Evolutionary conservation across 31 red algal species (phyloP), one percentile per base, ranked within the genome.

Genomic region (Endocladia muricata): DNA sequence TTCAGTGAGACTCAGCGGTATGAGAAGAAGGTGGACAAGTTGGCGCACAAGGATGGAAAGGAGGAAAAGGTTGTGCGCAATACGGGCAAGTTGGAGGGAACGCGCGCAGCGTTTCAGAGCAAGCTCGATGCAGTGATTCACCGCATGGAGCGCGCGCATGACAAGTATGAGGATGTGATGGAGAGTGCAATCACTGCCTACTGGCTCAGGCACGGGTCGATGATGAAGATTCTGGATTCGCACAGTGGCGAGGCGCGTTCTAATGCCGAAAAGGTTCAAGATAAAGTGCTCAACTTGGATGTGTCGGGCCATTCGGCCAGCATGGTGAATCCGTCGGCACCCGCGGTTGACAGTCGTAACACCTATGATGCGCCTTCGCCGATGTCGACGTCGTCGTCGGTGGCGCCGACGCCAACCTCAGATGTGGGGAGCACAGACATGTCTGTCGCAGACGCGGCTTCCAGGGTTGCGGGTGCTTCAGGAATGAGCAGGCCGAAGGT

Each of bases 101-200:
- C 33, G 62, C 62, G 62, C 19, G 33, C 23, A 7, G 33, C 25
- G 6, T 67, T 32, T 67, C 25, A 67, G 33, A 8, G 31, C 6
- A 37, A 35, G 21, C 0, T 67, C 31, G 62, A 67, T 7, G 62
- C 31, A n/a, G 33, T 67, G 62, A 37, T 67, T 4, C 23, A 67
- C 31, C 33, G 62, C 7, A 67, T 67, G 62, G 38, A 34, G 62
- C n/a, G 3, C 5, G 33, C 33, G 33, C 7, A 67, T 17, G 62
- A 33, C 25, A 67, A 32, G 62, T 67, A 67, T 17, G 62, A 67
- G 3, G 62, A n/a, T 28, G 33, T 67, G 62, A 9, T 67, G 33
- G 31, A 67, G 33, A 36, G 62, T 17, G 6, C 21, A 33, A 28
- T 37, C n/a, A 31, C 25, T 5, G 62, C 62, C n/a, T 67, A 37